Evolutionary conservation across 2,329 filamentous ascomycete genomes (phyloP).

Genomic region (Hymenoscyphus scutula): DNA sequence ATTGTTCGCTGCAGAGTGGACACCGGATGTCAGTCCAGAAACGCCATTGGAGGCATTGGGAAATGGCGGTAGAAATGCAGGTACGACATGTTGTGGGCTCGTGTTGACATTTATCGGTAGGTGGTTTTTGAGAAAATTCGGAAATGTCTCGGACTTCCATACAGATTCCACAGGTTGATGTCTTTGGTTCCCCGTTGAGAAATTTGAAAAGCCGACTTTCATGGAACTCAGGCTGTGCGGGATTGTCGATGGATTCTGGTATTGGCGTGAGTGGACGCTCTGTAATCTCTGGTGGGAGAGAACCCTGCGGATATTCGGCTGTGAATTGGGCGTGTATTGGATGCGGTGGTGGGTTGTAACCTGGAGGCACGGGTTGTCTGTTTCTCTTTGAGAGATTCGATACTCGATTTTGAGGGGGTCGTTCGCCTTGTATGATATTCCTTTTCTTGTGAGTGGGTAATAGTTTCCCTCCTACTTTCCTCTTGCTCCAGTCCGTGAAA

Average conservation of each 20-base stretch:
- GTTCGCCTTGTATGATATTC: background rate
- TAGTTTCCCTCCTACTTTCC: background rate
- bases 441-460: background rate
- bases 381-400: background rate
- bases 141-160: background rate
- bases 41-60: slow-evolving; percentile 12
- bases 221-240: background rate
- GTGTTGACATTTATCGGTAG: background rate
- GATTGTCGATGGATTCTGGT: background rate
- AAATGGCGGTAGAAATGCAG: slow-evolving; percentile 17
- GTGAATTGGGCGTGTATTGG: background rate
- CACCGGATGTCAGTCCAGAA: slow-evolving; percentile 24
- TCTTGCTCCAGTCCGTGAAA: background rate
- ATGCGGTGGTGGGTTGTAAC: background rate
- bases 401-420: background rate
- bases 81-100: background rate
- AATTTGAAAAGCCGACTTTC: background rate
- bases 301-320: background rate
- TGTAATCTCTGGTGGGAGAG: background rate
- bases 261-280: background rate
- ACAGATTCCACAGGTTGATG: background rate
- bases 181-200: too few relatives aligned
- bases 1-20: slow-evolving; percentile 16
- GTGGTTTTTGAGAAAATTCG: background rate
- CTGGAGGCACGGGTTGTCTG: background rate